phyloP scores from a whole-genome alignment of 768 basidiomycete genomes.

The Crucibulum laeve region DNA sequence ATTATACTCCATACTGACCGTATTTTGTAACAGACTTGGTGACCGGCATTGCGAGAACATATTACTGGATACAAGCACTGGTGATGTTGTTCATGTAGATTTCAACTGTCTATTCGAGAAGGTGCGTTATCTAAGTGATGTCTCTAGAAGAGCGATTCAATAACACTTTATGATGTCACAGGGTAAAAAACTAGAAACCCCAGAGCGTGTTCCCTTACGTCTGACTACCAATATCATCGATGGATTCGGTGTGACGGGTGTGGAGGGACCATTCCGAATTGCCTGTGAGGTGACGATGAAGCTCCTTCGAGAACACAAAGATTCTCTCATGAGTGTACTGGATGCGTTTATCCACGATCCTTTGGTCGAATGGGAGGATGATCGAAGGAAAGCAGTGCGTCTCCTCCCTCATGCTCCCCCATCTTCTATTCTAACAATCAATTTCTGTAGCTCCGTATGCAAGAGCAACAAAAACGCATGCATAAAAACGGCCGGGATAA shows the following conservation, averaged over 20 bases:
- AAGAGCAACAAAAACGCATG: too few species aligned
- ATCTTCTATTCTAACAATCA: background rate
- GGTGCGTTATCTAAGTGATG: conserved; percentile 37
- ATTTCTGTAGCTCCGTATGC: too few species aligned
- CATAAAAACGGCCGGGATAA: too few species aligned
- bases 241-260: conserved; percentile 88
- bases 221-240: conserved; percentile 92
- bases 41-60: conserved; percentile 98
- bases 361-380: conserved; percentile 91
- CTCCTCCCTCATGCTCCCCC: background rate
- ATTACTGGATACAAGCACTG: conserved; percentile 80
- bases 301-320: conserved; percentile 84
- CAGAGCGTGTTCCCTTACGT: conserved; percentile 92
- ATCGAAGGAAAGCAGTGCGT: conserved; percentile 60
- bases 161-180: conserved; percentile 23
- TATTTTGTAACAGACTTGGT: conserved; percentile 61
- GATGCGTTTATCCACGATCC: conserved; percentile 98
- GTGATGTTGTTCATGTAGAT: conserved; percentile 94
- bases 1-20: background rate
- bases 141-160: background rate
- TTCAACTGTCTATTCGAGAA: conserved; percentile 98
- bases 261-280: conserved; percentile 92
- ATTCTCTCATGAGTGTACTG: conserved; percentile 90
- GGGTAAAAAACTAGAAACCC: conserved; percentile 82
- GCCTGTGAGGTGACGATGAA: conserved; percentile 90